Evolutionary conservation across 352 stramenopile genomes (phyloP).

Genomic region (Globisporangium camurandrum): DNA sequence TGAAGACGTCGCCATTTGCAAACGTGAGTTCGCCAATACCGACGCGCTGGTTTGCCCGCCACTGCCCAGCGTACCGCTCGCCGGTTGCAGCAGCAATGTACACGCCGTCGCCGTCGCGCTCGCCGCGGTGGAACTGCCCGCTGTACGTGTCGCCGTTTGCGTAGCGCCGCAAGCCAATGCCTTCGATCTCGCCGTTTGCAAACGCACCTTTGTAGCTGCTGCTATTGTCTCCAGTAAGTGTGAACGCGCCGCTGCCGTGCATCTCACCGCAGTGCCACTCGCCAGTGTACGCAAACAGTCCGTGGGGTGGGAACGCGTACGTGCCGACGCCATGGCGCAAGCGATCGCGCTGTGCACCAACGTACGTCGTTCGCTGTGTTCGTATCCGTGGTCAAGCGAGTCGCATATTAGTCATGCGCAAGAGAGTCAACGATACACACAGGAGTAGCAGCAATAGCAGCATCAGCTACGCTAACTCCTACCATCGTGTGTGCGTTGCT

Average conservation of each 20-base stretch:
- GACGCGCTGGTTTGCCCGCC: conserved; percentile 34
- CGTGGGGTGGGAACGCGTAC: conserved; percentile 33
- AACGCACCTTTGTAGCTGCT: conserved; percentile 48
- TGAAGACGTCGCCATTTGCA: conserved; percentile 27
- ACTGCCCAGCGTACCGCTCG: conserved; percentile 53
- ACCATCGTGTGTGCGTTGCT: too few relatives aligned
- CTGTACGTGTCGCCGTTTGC: conserved; percentile 50
- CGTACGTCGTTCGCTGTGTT: conserved; percentile 20
- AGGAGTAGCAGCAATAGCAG: too few relatives aligned
- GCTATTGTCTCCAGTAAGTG: conserved; percentile 8
- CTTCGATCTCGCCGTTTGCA: conserved; percentile 51
- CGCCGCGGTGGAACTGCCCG: conserved; percentile 39
- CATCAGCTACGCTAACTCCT: too few relatives aligned
- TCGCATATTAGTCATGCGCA: too few relatives aligned
- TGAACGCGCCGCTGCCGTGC: conserved; percentile 36
- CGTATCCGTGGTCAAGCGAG: too few relatives aligned
- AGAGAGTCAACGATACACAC: too few relatives aligned
- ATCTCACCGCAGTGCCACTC: conserved; percentile 57
- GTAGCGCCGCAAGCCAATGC: conserved; percentile 42
- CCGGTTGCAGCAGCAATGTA: conserved; percentile 25
- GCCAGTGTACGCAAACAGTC: conserved; percentile 54
- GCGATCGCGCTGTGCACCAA: conserved; percentile 27
- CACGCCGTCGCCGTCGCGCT: conserved; percentile 47
- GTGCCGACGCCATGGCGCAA: conserved; percentile 36
- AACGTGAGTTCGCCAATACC: conserved; percentile 30